Percentiles rank a stretch among this genome's conserved stretches.
phyloP scores from a whole-genome alignment of 257 asterid genomes.

The Solanum lycopersicoides region DNA sequence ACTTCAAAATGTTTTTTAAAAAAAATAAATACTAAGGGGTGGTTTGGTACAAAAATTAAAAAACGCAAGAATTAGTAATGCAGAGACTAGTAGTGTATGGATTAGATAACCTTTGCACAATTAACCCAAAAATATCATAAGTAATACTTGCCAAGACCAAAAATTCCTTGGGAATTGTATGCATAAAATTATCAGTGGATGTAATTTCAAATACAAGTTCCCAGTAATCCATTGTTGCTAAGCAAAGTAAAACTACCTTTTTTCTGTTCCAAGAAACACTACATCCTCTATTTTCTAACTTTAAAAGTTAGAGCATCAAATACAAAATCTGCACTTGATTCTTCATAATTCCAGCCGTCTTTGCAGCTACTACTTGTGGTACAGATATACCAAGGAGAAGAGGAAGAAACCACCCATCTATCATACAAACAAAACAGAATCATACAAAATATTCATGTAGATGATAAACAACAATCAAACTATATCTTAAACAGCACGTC shows the following conservation, averaged over 20 bases:
- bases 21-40: too few species aligned
- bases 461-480: neutral
- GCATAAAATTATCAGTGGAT: neutral
- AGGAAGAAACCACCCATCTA: conserved; percentile 77
- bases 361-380: conserved; percentile 56
- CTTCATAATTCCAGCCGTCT: neutral
- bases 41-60: too few species aligned
- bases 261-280: neutral
- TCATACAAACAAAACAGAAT: neutral
- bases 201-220: neutral
- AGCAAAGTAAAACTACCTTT: neutral
- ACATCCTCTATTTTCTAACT: neutral
- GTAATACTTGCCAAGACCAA: neutral
- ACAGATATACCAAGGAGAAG: conserved; percentile 49
- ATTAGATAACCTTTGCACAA: neutral
- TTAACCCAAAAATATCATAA: neutral
- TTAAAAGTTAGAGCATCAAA: neutral
- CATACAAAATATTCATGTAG: neutral
- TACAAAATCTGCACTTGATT: neutral
- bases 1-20: too few species aligned
- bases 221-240: neutral
- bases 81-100: too few species aligned
- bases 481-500: neutral
- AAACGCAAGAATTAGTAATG: too few species aligned
- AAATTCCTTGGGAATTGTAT: neutral